phyloP scores from a whole-genome alignment of 352 stramenopile species.

The Globisporangium lucens region DNA sequence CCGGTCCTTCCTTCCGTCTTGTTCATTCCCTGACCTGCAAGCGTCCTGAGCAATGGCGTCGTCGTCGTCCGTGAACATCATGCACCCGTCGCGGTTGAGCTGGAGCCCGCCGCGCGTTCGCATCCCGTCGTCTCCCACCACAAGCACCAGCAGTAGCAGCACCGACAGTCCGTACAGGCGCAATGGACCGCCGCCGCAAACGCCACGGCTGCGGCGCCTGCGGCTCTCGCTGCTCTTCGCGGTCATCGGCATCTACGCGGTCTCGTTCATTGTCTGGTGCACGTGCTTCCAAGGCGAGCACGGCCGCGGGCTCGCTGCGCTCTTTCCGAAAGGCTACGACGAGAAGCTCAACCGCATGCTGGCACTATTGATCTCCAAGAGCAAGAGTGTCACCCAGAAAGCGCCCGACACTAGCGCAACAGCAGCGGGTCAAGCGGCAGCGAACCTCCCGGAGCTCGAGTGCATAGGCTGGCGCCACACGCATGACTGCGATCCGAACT shows the following conservation, averaged over 20 bases:
- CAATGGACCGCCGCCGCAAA: constrained; percentile 15
- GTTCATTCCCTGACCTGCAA: not conserved
- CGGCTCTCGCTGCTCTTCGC: constrained; percentile 14
- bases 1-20: not conserved
- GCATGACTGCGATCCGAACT: constrained; percentile 33
- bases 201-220: constrained; percentile 8
- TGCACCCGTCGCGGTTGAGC: constrained; percentile 8
- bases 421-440: not conserved
- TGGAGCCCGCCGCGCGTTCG: not conserved
- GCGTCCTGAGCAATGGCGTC: not conserved
- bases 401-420: not conserved
- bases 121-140: not conserved
- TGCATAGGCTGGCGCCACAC: constrained; percentile 56
- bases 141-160: not conserved
- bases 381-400: not conserved
- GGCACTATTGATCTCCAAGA: not conserved
- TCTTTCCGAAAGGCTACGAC: constrained; percentile 16
- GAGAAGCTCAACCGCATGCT: constrained; percentile 21
- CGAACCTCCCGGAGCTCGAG: constrained; percentile 13
- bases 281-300: constrained; percentile 9
- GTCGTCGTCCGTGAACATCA: not conserved
- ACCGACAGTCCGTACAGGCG: not conserved
- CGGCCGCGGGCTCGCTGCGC: constrained; percentile 2
- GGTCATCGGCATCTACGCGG: constrained; percentile 18
- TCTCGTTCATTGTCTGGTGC: constrained; percentile 21